These are phyloP conservation scores for Entomortierella lignicola DNA, from an alignment of 192 early-diverging fungal species.

Conservation along the genomic window DNA sequence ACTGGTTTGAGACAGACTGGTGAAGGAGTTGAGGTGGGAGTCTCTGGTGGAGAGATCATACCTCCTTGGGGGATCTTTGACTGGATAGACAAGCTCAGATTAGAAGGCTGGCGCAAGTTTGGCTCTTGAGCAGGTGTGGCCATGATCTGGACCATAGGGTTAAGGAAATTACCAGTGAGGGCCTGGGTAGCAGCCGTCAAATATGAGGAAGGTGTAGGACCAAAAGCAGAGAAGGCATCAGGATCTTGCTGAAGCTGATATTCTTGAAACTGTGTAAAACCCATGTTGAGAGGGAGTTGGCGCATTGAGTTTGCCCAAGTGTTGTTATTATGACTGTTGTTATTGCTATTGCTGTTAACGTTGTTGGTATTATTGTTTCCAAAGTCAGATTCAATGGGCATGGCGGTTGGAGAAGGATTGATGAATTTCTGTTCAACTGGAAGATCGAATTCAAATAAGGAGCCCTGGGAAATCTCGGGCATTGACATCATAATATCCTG, in stretches of 20 bases:
- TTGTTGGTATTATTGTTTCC: background rate
- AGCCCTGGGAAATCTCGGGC: slow-evolving; percentile 17
- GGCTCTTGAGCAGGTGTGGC: background rate
- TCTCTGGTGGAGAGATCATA: slow-evolving; percentile 41
- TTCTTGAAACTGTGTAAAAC: slow-evolving; percentile 29
- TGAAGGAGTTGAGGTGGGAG: slow-evolving; percentile 32
- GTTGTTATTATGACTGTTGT: background rate
- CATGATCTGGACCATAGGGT: slow-evolving; percentile 15
- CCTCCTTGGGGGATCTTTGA: slow-evolving; percentile 7
- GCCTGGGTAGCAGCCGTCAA: slow-evolving; percentile 42
- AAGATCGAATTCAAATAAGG: slow-evolving; percentile 14
- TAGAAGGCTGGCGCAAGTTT: background rate
- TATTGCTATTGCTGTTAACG: background rate
- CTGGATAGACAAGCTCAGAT: background rate
- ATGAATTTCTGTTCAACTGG: slow-evolving; percentile 12
- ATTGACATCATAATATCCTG: slow-evolving; percentile 36
- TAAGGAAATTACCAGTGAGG: slow-evolving; percentile 9
- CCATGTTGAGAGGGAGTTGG: slow-evolving; percentile 6
- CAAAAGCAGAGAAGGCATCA: slow-evolving; percentile 22
- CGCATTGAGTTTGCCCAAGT: slow-evolving; percentile 1
- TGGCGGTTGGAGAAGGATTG: background rate
- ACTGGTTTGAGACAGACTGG: slow-evolving; percentile 39
- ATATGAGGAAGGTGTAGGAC: slow-evolving; percentile 28
- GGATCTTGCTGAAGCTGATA: slow-evolving; percentile 39
- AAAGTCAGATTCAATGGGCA: background rate